phyloP scores from a whole-genome alignment of 371 early-diverging fungal species.

The Lichtheimia ramosa region DNA sequence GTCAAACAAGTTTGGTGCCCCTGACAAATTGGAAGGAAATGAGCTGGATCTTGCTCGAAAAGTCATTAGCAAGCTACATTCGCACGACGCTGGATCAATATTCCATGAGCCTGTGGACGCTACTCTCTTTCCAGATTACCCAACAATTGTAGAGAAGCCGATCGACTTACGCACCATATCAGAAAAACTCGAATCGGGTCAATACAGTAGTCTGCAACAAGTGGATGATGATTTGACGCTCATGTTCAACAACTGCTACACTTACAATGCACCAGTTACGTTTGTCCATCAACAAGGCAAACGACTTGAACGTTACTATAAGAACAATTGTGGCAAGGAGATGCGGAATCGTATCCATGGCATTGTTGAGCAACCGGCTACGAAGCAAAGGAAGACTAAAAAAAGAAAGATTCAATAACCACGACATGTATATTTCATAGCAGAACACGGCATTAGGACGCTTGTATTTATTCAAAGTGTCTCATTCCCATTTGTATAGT shows the following conservation, averaged over 20 bases:
- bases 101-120: constrained; percentile 92
- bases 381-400: no score
- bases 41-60: constrained; percentile 32
- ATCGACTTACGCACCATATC: constrained; percentile 96
- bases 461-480: no score
- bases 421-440: no score
- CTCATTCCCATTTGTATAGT: no score
- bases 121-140: constrained; percentile 86
- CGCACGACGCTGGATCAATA: constrained; percentile 33
- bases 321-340: constrained; percentile 43
- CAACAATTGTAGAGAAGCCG: constrained; percentile 81
- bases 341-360: no score
- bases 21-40: constrained; percentile 28
- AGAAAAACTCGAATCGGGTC: constrained; percentile 67
- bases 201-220: constrained; percentile 48
- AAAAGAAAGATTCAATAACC: no score
- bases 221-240: constrained; percentile 60
- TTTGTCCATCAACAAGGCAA: constrained; percentile 80
- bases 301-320: constrained; percentile 57
- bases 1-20: constrained; percentile 35
- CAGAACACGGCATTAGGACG: no score
- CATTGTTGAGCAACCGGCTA: no score
- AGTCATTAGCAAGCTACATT: constrained; percentile 33
- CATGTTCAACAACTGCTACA: constrained; percentile 85
- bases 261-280: constrained; percentile 83